These are phyloP conservation scores for Phalaenopsis aphrodite DNA, from an alignment of 106 monocot genomes.

Conservation along the genomic window DNA sequence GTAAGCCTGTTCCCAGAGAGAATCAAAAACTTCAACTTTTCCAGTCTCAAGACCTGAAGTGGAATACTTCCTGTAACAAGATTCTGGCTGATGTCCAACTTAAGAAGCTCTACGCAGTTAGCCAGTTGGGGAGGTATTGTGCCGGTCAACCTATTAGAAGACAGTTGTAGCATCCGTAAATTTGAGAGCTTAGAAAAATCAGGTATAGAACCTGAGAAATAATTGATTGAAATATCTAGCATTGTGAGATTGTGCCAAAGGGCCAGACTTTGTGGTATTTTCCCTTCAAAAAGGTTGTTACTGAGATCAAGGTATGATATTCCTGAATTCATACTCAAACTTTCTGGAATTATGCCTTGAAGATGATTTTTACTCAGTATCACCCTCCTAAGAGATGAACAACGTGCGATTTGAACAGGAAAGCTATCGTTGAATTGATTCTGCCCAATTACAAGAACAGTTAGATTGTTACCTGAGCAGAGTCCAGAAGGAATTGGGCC, in stretches of 20 bases:
- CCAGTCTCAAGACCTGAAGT: conserved; percentile 19
- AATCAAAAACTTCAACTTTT: conserved; percentile 36
- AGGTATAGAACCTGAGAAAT: conserved; percentile 37
- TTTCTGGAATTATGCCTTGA: conserved; percentile 31
- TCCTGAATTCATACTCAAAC: conserved; percentile 20
- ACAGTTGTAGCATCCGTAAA: conserved; percentile 27
- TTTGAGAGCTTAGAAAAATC: conserved; percentile 43
- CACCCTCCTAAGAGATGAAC: conserved; percentile 39
- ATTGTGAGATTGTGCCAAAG: conserved; percentile 44
- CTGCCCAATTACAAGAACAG: conserved; percentile 33
- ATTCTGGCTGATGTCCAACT: conserved; percentile 48
- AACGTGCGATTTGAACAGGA: conserved; percentile 31
- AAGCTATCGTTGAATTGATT: conserved; percentile 57
- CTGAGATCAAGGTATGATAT: conserved; percentile 62
- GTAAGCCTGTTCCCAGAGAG: conserved; percentile 46
- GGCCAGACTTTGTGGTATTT: conserved; percentile 32
- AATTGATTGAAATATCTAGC: conserved; percentile 61
- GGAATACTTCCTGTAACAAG: conserved; percentile 48
- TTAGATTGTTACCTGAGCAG: conserved; percentile 37
- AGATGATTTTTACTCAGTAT: conserved; percentile 43
- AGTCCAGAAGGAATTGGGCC: conserved; percentile 51
- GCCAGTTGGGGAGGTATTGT: conserved; percentile 42
- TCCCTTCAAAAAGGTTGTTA: conserved; percentile 45
- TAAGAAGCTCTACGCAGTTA: conserved; percentile 37
- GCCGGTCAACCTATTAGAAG: conserved; percentile 52